Evolutionary conservation across 495 filamentous ascomycete species (phyloP), one percentile per base, ranked within the genome.

Genomic region (Penicillium silybi): DNA sequence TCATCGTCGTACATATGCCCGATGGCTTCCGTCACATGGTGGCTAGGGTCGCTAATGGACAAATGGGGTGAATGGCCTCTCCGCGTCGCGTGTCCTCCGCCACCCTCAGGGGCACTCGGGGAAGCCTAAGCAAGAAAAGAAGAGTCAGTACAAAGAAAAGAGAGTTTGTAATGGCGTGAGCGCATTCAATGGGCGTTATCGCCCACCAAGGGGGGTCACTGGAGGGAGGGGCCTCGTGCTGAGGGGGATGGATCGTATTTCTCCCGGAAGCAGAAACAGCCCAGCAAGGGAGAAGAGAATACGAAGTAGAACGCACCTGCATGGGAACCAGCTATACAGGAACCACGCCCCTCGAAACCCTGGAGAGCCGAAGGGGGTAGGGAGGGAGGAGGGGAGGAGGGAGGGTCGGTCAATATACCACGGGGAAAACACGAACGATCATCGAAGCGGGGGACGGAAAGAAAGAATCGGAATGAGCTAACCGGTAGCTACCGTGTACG

Each of bases 1-100:
- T 88, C 83, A 64, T 92, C 87, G 61, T 86, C 89, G 72, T 98
- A 98, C 85, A 97, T 85, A 64, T 93, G 90, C 34, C 91, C 92
- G 64, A 98, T 97, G 41, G 92, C 89, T 65, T 98, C 93, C 34
- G 93, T 98, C 66, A 97, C 92, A 82, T 98, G 93, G 76, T 97
- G 92, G 69, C 82, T 89, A 57, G 86, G 82, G 62, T 89, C 86
- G 69, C 85, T 86, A 59, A 89, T 88, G 52, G 85, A 88, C 51
- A 87, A 68, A 54, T 85, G 78, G 51, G 85, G 75, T 41, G 68
- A 74, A 73, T 88, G 85, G 54, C 83, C 85, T 71, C 80, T 74
- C 50, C 80, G 71, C 46, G 72, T 69, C 60, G 79, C 66, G 63
- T 78, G 74, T 66, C 72, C 72, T 70, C 72, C 75, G 57, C 76